Conservation (phyloP, 495 filamentous ascomycete species). For the Jackrogersella multiformis region DNA sequence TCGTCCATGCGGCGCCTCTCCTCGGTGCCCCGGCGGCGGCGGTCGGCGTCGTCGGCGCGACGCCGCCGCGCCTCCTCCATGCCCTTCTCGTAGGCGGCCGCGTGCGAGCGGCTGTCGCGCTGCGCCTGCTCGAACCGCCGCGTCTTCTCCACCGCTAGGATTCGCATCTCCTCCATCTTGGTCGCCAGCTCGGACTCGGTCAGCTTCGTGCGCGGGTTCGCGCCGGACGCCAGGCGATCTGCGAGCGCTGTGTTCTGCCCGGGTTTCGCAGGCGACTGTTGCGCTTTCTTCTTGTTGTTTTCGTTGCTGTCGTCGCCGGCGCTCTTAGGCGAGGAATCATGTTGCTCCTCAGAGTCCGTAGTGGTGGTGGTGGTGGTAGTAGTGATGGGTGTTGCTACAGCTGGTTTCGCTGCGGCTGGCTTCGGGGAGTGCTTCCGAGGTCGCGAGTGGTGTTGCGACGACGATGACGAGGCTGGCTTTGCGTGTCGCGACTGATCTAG, state of each 20-base stretch:
- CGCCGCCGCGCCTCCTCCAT: constrained; percentile 61
- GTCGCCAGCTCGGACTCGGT: constrained; percentile 61
- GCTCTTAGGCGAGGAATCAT: constrained; percentile 3
- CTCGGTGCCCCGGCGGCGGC: constrained; percentile 51
- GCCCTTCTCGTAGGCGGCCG: constrained; percentile 58
- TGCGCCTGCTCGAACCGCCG: constrained; percentile 61
- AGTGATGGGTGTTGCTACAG: no score
- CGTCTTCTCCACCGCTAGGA: constrained; percentile 56
- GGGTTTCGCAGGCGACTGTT: constrained; percentile 30
- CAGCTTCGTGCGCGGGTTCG: constrained; percentile 61
- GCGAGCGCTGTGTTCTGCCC: constrained; percentile 48
- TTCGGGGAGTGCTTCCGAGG: constrained; percentile 37
- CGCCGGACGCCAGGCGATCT: constrained; percentile 55
- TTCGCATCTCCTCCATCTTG: constrained; percentile 62
- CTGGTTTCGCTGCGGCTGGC: constrained; percentile 28
- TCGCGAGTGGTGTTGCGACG: constrained; percentile 34
- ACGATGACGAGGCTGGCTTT: constrained; percentile 13
- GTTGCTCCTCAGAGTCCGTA: constrained; percentile 19
- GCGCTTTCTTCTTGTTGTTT: constrained; percentile 18
- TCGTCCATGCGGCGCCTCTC: constrained; percentile 59
- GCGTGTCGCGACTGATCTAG: constrained; percentile 55
- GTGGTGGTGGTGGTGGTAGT: constrained; percentile 11
- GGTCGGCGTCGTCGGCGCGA: constrained; percentile 53
- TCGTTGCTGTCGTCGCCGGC: neutral
- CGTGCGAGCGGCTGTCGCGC: constrained; percentile 61